Evolutionary conservation across 768 basidiomycete genomes (phyloP).

Genomic region (Kwoniella mangroviensis): DNA sequence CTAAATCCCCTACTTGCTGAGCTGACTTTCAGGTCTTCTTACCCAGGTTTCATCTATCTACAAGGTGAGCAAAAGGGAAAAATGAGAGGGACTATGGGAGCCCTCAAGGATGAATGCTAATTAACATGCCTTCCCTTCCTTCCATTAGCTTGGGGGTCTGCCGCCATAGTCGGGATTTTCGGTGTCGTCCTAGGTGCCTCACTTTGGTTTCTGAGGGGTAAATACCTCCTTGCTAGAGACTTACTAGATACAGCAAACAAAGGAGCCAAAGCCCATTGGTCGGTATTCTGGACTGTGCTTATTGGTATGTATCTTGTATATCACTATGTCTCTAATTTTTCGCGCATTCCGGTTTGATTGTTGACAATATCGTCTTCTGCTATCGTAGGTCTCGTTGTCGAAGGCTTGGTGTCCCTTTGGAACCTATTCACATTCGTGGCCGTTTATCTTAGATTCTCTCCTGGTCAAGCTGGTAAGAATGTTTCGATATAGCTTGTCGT

Average conservation of each 20-base stretch:
- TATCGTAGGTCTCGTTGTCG: slow-evolving; percentile 2
- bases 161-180: neutral
- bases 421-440: slow-evolving; percentile 17
- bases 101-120: too few species aligned
- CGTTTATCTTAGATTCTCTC: slow-evolving; percentile 11
- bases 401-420: slow-evolving; percentile 7
- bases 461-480: slow-evolving; percentile 5
- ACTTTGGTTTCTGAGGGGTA: neutral
- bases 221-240: slow-evolving; percentile 7
- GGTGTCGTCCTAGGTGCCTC: neutral
- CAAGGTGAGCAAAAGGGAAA: neutral
- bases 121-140: neutral
- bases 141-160: neutral
- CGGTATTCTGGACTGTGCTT: slow-evolving; percentile 15
- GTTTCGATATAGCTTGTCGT: neutral
- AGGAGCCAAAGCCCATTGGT: slow-evolving; percentile 11
- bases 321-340: neutral
- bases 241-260: slow-evolving; percentile 13
- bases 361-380: too few species aligned
- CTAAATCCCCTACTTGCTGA: neutral
- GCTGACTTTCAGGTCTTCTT: neutral
- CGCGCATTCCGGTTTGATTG: too few species aligned
- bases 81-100: too few species aligned
- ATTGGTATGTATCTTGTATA: slow-evolving; percentile 4
- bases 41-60: neutral